These are phyloP conservation scores for Suhomyces terraborum DNA, from an alignment of 1,139 yeast genomes.

Conservation along the genomic window DNA sequence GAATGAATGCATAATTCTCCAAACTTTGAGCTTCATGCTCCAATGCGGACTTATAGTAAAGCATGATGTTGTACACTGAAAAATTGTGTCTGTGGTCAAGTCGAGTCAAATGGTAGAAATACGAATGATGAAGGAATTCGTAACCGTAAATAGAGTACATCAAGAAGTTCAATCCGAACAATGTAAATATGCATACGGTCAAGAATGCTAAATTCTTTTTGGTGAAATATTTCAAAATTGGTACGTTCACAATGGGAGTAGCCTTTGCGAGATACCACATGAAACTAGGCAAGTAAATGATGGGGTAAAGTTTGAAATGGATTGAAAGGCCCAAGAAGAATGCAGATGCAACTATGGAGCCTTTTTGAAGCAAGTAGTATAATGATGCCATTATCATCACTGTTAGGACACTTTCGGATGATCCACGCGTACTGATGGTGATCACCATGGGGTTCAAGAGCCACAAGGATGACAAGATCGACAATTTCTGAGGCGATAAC, in stretches of 20 bases:
- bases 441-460: conserved; percentile 92
- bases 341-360: conserved; percentile 53
- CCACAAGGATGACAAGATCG: conserved; percentile 67
- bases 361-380: conserved; percentile 40
- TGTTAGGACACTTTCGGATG: conserved; percentile 86
- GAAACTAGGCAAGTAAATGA: conserved; percentile 72
- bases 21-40: conserved; percentile 17
- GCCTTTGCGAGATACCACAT: conserved; percentile 30
- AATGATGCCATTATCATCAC: conserved; percentile 69
- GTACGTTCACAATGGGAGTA: conserved; percentile 27
- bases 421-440: conserved; percentile 90
- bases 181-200: conserved; percentile 41
- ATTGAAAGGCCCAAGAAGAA: conserved; percentile 72
- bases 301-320: conserved; percentile 90
- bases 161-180: conserved; percentile 46
- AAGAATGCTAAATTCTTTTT: conserved; percentile 48
- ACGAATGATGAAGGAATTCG: conserved; percentile 78
- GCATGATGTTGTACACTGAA: conserved; percentile 76
- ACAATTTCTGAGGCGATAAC: conserved; percentile 30
- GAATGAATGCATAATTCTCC: conserved; percentile 71
- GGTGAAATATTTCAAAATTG: conserved; percentile 44
- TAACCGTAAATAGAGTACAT: conserved; percentile 74
- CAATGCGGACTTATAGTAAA: conserved; percentile 65
- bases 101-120: conserved; percentile 78
- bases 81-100: conserved; percentile 95